phyloP scores from a whole-genome alignment of 257 asterid species.

The Primulina huaijiensis region DNA sequence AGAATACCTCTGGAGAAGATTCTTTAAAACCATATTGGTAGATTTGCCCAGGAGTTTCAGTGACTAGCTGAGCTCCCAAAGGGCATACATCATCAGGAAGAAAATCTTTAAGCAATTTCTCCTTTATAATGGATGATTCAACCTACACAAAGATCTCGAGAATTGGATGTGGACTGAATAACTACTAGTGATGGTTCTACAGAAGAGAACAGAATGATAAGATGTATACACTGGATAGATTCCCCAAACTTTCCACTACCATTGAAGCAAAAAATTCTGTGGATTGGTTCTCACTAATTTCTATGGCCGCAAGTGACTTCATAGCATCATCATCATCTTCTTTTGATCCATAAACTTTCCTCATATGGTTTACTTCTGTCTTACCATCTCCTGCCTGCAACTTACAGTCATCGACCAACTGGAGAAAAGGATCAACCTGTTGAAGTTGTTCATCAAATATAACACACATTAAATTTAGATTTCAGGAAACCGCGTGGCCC shows the following conservation, averaged over 20 bases:
- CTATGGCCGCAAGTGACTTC: slow-evolving; percentile 44
- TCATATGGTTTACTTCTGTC: slow-evolving; percentile 25
- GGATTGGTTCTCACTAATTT: slow-evolving; percentile 52
- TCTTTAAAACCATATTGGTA: slow-evolving; percentile 42
- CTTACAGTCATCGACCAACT: slow-evolving; percentile 64
- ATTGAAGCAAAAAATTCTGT: slow-evolving; percentile 58
- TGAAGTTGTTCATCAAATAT: slow-evolving; percentile 25
- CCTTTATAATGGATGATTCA: slow-evolving; percentile 47
- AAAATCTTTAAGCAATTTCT: slow-evolving; percentile 63
- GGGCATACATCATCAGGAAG: slow-evolving; percentile 73
- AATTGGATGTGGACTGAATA: slow-evolving; percentile 15
- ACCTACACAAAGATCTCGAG: slow-evolving; percentile 38
- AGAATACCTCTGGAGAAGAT: slow-evolving; percentile 44
- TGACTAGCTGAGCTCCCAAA: slow-evolving; percentile 54
- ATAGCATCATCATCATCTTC: slow-evolving; percentile 77
- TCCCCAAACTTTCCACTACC: slow-evolving; percentile 48
- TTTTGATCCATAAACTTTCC: slow-evolving; percentile 56
- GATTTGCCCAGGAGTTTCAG: slow-evolving; percentile 45
- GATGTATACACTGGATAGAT: slow-evolving; percentile 40
- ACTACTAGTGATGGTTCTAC: slow-evolving; percentile 14
- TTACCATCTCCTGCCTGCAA: slow-evolving; percentile 49
- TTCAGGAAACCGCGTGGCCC: slow-evolving; percentile 8
- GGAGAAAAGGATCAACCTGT: slow-evolving; percentile 77
- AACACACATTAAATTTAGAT: slow-evolving; percentile 16
- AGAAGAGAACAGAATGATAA: slow-evolving; percentile 9